Conservation (phyloP, 495 filamentous ascomycete species). For the Massariosphaeria phaeospora region DNA sequence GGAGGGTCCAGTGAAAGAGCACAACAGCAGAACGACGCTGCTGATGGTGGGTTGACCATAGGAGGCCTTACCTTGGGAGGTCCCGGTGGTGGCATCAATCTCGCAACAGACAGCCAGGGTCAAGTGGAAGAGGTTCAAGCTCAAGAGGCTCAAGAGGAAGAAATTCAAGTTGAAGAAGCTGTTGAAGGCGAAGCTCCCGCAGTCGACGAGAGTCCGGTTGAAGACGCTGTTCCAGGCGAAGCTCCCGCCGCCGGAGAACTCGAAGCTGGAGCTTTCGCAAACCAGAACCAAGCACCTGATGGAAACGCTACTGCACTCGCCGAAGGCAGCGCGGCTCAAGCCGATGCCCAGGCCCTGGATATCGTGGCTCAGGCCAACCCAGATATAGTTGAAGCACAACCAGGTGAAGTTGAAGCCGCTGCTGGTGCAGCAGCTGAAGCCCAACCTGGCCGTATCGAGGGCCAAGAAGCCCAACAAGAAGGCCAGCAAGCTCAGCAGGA, state of each 20-base stretch:
- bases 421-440: neutral
- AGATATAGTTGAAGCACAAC: neutral
- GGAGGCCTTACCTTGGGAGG: slow-evolving; percentile 21
- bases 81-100: slow-evolving; percentile 14
- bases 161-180: neutral
- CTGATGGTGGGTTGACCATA: slow-evolving; percentile 11
- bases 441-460: neutral
- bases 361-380: neutral
- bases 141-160: slow-evolving; percentile 7
- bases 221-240: no score
- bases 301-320: no score
- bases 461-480: neutral
- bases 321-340: no score
- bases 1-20: neutral
- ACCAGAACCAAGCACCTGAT: no score
- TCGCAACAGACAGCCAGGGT: neutral
- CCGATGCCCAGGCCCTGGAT: no score
- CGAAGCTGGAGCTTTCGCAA: no score
- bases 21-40: neutral
- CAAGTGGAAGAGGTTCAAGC: neutral
- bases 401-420: neutral
- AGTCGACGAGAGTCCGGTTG: no score
- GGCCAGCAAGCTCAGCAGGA: neutral
- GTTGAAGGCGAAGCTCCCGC: neutral
- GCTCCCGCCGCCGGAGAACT: no score